phyloP scores from a whole-genome alignment of 129 eudicot genomes.

The Gnaphalium uliginosum region DNA sequence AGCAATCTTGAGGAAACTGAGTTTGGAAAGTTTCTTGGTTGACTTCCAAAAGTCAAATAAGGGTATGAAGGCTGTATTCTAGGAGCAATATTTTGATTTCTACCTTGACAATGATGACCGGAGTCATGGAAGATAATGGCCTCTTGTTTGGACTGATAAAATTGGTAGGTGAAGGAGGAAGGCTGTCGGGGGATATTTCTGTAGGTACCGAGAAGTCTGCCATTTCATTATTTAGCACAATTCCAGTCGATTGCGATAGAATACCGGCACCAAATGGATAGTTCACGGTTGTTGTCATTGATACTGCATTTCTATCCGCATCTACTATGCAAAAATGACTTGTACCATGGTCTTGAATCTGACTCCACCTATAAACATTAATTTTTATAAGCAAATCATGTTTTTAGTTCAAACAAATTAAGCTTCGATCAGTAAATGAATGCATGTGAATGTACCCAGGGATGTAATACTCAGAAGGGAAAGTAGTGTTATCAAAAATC shows the following conservation, averaged over 20 bases:
- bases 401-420: neutral
- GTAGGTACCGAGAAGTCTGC: conserved; percentile 74
- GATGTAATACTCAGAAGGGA: conserved; percentile 78
- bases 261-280: conserved; percentile 75
- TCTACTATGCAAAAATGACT: conserved; percentile 93
- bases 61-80: too few species aligned
- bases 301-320: conserved; percentile 77
- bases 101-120: conserved; percentile 81
- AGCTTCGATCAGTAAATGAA: neutral
- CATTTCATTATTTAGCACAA: conserved; percentile 75
- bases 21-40: too few species aligned
- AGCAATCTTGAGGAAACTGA: too few species aligned
- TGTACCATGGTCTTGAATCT: conserved; percentile 81
- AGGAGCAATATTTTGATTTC: neutral
- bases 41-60: too few species aligned
- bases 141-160: conserved; percentile 80
- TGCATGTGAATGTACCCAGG: conserved; percentile 41
- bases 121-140: conserved; percentile 92
- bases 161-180: conserved; percentile 88
- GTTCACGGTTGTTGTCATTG: conserved; percentile 86
- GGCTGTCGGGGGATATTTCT: conserved; percentile 55
- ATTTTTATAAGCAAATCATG: neutral
- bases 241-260: conserved; percentile 81
- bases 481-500: conserved; percentile 90
- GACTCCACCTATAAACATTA: conserved; percentile 62